Percentiles rank a stretch among this genome's conserved stretches.
Evolutionary conservation across 2,329 filamentous ascomycete genomes (phyloP).

Genomic region (Fusarium beomiforme): DNA sequence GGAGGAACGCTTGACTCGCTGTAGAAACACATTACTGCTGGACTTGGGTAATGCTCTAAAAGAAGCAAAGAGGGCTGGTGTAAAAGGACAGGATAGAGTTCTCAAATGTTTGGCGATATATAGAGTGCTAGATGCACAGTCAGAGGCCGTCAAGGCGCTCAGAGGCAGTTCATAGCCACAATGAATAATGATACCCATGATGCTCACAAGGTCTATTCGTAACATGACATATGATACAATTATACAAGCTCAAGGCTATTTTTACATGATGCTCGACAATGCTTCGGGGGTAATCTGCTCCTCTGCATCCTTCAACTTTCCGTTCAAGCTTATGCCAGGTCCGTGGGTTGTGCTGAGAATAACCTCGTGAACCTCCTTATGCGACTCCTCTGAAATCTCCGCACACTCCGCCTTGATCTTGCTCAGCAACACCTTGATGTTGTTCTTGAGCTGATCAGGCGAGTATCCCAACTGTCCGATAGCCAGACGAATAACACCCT

Average conservation of each 20-base stretch:
- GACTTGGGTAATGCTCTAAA: constrained; percentile 63
- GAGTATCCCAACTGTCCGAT: constrained; percentile 91
- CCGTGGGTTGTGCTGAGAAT: constrained; percentile 89
- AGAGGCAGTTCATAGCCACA: constrained; percentile 48
- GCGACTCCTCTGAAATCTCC: constrained; percentile 68
- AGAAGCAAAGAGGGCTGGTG: constrained; percentile 56
- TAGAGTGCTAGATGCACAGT: constrained; percentile 60
- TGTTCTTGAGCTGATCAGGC: constrained; percentile 84
- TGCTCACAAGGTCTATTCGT: constrained; percentile 33
- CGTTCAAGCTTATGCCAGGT: constrained; percentile 87
- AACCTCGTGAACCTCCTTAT: constrained; percentile 64
- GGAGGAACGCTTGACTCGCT: constrained; percentile 62
- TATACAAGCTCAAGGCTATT: constrained; percentile 39
- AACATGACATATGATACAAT: constrained; percentile 54
- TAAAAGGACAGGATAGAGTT: constrained; percentile 55
- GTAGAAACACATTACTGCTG: constrained; percentile 65
- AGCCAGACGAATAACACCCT: constrained; percentile 87
- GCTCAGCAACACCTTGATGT: constrained; percentile 81
- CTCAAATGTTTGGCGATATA: constrained; percentile 65
- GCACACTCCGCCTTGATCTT: constrained; percentile 82
- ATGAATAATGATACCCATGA: constrained; percentile 46
- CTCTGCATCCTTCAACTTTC: constrained; percentile 74
- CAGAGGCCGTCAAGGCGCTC: constrained; percentile 62
- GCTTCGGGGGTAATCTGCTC: constrained; percentile 64
- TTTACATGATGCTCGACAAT: constrained; percentile 65